Base-by-base conservation (phyloP, 176 grass and related monocot species). In the Carex myosuroides region DNA sequence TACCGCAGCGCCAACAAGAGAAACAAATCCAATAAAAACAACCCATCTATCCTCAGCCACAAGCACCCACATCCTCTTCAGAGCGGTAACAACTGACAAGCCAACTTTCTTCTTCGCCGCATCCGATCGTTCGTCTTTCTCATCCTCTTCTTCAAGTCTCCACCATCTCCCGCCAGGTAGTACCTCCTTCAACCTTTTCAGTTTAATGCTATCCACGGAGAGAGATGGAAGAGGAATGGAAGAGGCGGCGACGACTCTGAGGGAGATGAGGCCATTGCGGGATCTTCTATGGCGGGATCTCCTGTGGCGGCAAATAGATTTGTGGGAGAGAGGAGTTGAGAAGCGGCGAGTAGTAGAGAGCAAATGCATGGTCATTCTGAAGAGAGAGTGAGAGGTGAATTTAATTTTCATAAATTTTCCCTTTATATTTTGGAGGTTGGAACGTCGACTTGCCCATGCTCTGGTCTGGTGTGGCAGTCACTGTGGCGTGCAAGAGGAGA, bases 151-250 rank as follows among this genome's bases (percentile, higher is more conserved):
- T 79, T 94, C 95, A 13, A 98, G 88, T 54, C 93, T 90, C 95
- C 95, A 94, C 95, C 95, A 98, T 42, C 81, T 91, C 8, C 95
- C 95, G 2, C 95, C 95, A 14, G 95, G 92, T 2, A 94, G 76
- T 29, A 98, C 85, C 86, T 90, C 90, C 46, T 91, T 84, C 78
- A 98, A 86, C 80, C 85, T 79, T 73, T 60, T 68, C 26, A 30
- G 5, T 52, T 73, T 29, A 42, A 68, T 56, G 68, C 39, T 83
- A 64, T 94, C 92, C 76, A 94, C 89, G 87, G 87, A 89, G 61
- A 91, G 60, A 8, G 85, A 64, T 11, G 57, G 10, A 52, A 55
- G 64, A 54, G 66, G 13, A 2, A 61, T 30, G 1, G 39, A 50
- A 79, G 83, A 41, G 0, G 59, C 20, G 20, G 77, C 57, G 9